Percentiles rank a stretch among this genome's conserved stretches.
Conservation (phyloP, 805 yeast genomes). For the Blastobotrys peoriensis region DNA sequence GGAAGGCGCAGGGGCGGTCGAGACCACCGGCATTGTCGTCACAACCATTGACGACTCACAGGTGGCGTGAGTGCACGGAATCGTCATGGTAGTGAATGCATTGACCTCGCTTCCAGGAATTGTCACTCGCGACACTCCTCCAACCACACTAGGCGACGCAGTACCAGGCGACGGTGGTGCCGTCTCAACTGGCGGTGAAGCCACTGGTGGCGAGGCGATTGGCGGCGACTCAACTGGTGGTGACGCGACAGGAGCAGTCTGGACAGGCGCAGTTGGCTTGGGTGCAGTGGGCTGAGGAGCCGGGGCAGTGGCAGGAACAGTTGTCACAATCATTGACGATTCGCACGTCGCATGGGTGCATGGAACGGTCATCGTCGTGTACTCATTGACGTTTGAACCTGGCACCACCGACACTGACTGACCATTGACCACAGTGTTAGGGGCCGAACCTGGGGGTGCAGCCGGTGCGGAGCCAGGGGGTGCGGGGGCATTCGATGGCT, state of each 20-base stretch:
- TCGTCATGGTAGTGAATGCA: constrained; percentile 4
- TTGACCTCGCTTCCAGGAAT: background rate
- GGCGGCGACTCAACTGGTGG: background rate
- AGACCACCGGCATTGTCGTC: constrained; percentile 3
- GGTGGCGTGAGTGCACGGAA: constrained; percentile 13
- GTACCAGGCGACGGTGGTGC: constrained; percentile 11
- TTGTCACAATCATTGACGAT: background rate
- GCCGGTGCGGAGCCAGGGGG: constrained; percentile 2
- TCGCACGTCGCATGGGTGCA: constrained; percentile 4
- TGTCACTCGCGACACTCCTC: background rate
- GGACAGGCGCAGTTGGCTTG: background rate
- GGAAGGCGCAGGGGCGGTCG: background rate
- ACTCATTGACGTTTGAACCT: background rate
- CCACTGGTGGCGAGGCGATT: background rate
- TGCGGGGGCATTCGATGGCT: background rate
- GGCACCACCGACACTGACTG: background rate
- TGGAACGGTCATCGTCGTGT: constrained; percentile 10
- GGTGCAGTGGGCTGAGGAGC: no score
- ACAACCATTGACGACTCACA: constrained; percentile 3
- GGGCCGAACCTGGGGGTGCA: background rate
- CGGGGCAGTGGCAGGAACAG: constrained; percentile 3
- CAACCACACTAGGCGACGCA: no score
- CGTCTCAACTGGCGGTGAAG: constrained; percentile 3
- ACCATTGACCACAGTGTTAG: background rate
- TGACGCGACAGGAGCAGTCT: background rate